Evolutionary conservation across 768 basidiomycete genomes (phyloP).

Genomic region (Phaeotremella fagi): DNA sequence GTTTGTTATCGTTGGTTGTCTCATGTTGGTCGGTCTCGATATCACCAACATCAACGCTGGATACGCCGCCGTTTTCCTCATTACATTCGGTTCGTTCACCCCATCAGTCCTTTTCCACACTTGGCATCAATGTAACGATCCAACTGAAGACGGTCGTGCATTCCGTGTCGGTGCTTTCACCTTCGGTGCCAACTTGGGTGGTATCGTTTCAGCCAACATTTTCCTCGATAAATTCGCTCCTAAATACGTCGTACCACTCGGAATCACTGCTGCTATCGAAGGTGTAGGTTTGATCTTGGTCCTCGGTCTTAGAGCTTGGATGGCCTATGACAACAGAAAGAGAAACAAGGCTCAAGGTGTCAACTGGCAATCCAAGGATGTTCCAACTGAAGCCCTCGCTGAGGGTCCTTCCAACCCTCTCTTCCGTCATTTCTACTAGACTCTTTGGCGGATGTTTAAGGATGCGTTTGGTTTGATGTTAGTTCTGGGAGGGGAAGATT

Average conservation of each 20-base stretch:
- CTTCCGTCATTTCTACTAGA: slow-evolving; percentile 27
- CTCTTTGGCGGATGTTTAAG: background rate
- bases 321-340: slow-evolving; percentile 15
- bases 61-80: slow-evolving; percentile 19
- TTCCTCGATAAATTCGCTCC: slow-evolving; percentile 24
- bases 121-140: slow-evolving; percentile 20
- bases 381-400: slow-evolving; percentile 26
- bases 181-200: slow-evolving; percentile 22
- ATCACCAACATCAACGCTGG: slow-evolving; percentile 7
- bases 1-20: slow-evolving; percentile 5
- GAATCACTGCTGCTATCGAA: slow-evolving; percentile 18
- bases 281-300: slow-evolving; percentile 12
- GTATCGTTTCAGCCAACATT: slow-evolving; percentile 30
- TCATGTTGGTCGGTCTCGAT: slow-evolving; percentile 4
- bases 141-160: slow-evolving; percentile 15
- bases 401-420: slow-evolving; percentile 21
- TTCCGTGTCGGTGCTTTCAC: slow-evolving; percentile 16
- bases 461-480: background rate
- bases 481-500: too few relatives aligned
- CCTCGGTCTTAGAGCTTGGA: slow-evolving; percentile 11
- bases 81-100: slow-evolving; percentile 15
- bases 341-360: slow-evolving; percentile 35
- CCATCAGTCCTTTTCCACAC: slow-evolving; percentile 20
- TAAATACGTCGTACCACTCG: slow-evolving; percentile 13
- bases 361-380: slow-evolving; percentile 24